Conservation (phyloP, 306 rosid genomes). For the Biancaea sappan region DNA sequence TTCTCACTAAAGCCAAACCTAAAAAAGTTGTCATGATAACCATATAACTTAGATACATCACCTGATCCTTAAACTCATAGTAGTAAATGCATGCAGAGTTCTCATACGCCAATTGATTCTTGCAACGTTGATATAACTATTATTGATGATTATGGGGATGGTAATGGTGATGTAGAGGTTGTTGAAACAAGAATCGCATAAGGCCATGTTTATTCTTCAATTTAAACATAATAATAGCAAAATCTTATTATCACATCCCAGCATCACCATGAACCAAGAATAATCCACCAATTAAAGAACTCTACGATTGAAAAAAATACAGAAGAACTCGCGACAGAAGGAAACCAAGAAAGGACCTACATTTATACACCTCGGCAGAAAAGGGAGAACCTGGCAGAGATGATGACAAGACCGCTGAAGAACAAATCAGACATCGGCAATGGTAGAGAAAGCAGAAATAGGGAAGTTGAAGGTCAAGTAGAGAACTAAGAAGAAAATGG, state of each 20-base stretch:
- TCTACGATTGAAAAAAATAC: too few species aligned
- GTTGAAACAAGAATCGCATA: slow-evolving; percentile 39
- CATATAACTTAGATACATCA: slow-evolving; percentile 98
- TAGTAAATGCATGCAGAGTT: slow-evolving; percentile 79
- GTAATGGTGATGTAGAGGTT: slow-evolving; percentile 21
- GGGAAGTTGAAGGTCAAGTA: too few species aligned
- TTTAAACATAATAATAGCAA: slow-evolving; percentile 48
- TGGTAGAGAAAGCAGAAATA: too few species aligned
- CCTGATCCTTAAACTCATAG: slow-evolving; percentile 97
- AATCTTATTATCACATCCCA: slow-evolving; percentile 28
- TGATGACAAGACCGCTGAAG: too few species aligned
- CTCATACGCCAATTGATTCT: too few species aligned
- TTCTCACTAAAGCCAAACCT: slow-evolving; percentile 86
- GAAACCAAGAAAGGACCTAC: too few species aligned
- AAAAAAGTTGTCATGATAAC: slow-evolving; percentile 80
- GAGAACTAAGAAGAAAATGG: too few species aligned
- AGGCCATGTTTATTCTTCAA: slow-evolving; percentile 38
- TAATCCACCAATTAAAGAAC: slow-evolving; percentile 21
- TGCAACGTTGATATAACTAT: too few species aligned
- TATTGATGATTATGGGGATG: not conserved
- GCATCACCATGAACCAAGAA: slow-evolving; percentile 38
- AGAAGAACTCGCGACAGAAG: too few species aligned
- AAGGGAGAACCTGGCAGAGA: too few species aligned
- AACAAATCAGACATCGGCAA: too few species aligned
- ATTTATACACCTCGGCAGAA: too few species aligned